Percentiles rank a stretch among this genome's conserved stretches.
phyloP scores from a whole-genome alignment of 495 filamentous ascomycete species.

The Neurospora sp. region DNA sequence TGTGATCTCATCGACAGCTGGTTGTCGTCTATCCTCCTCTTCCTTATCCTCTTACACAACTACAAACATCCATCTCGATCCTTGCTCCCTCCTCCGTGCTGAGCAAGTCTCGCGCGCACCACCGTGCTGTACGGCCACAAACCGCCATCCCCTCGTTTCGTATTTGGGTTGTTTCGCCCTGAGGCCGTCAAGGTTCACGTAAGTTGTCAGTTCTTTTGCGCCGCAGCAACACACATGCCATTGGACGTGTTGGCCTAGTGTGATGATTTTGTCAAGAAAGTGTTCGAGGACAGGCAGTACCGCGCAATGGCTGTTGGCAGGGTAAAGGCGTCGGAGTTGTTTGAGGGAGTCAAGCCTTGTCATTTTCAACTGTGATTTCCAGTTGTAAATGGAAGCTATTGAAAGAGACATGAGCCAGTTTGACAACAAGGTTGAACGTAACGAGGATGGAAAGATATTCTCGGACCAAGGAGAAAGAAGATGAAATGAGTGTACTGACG shows the following conservation, averaged over 20 bases:
- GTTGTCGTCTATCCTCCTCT: neutral
- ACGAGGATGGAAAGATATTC: neutral
- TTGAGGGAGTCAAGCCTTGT: neutral
- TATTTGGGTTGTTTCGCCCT: neutral
- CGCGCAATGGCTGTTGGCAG: neutral
- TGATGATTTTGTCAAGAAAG: neutral
- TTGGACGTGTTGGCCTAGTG: neutral
- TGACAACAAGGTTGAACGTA: neutral
- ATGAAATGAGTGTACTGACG: neutral
- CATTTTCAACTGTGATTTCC: neutral
- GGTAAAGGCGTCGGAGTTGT: neutral
- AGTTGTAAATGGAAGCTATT: neutral
- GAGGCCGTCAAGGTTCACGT: neutral
- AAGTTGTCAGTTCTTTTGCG: neutral
- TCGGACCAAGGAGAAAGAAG: neutral
- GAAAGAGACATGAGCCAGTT: neutral
- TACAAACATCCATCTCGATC: neutral
- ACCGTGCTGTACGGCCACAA: slow-evolving; percentile 4
- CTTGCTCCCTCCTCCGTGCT: slow-evolving; percentile 7
- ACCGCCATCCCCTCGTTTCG: neutral
- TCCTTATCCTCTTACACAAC: neutral
- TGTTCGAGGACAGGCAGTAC: neutral
- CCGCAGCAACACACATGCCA: neutral
- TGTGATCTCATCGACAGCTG: neutral
- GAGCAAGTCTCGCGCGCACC: slow-evolving; percentile 10